Percentiles rank a stretch among this genome's conserved stretches.
Conservation (phyloP, 2,329 filamentous ascomycete species). For the Xylaria sp. region DNA sequence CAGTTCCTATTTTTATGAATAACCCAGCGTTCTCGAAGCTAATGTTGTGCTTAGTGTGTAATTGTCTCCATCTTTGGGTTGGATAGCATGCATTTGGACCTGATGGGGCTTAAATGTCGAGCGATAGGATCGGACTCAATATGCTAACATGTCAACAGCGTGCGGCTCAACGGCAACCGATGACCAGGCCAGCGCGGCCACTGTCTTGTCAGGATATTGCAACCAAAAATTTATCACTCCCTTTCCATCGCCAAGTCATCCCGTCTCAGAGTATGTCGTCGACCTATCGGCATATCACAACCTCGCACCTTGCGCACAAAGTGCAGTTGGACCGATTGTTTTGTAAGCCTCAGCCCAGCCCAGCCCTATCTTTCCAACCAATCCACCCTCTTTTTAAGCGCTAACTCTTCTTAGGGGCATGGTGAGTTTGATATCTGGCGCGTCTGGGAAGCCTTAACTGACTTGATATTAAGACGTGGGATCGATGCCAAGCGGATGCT, state of each 20-base stretch:
- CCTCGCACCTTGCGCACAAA: conserved; percentile 51
- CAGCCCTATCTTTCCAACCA: background rate
- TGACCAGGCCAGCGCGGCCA: conserved; percentile 54
- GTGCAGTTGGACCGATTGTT: conserved; percentile 48
- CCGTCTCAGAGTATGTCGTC: conserved; percentile 55
- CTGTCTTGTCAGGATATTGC: conserved; percentile 56
- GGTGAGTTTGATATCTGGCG: conserved; percentile 35
- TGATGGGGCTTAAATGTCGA: background rate
- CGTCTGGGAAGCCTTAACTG: background rate
- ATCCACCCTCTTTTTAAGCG: background rate
- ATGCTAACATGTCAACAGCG: conserved; percentile 29
- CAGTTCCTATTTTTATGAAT: background rate
- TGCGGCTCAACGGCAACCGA: conserved; percentile 55
- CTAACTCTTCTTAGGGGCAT: conserved; percentile 36
- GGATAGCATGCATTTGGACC: background rate
- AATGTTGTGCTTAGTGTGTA: conserved; percentile 16
- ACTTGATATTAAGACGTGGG: conserved; percentile 38
- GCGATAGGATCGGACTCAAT: background rate
- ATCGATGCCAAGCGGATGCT: conserved; percentile 47
- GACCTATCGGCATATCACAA: conserved; percentile 52
- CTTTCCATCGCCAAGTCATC: conserved; percentile 51
- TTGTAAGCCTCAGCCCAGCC: conserved; percentile 41
- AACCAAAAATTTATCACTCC: conserved; percentile 46
- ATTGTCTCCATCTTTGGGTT: background rate
- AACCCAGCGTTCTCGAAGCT: background rate